Conservation (phyloP, 2,329 filamentous ascomycete species). For the Fusarium longipes region DNA sequence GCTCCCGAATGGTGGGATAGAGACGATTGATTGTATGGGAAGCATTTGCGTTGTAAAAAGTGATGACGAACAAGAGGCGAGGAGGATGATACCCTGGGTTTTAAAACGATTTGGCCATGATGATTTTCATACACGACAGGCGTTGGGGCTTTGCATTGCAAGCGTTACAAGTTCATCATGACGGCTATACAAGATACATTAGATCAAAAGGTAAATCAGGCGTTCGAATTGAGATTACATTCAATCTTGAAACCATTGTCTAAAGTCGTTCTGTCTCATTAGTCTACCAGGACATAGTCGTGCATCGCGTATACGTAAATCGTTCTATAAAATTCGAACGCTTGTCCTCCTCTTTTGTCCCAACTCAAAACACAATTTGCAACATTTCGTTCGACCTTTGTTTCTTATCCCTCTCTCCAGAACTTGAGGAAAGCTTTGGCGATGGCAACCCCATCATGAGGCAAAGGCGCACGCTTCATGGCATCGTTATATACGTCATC, state of each 20-base stretch:
- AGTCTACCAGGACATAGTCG: slow-evolving; percentile 15
- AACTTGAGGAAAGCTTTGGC: slow-evolving; percentile 82
- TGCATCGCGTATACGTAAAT: slow-evolving; percentile 1
- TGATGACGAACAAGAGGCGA: neutral
- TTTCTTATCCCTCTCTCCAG: slow-evolving; percentile 64
- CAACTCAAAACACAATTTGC: neutral
- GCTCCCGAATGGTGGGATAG: slow-evolving; percentile 50
- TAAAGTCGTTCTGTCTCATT: slow-evolving; percentile 8
- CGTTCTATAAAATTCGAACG: slow-evolving; percentile 14
- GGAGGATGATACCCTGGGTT: slow-evolving; percentile 38
- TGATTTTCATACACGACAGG: slow-evolving; percentile 2
- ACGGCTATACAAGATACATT: neutral
- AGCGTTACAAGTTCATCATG: slow-evolving; percentile 32
- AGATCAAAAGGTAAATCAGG: neutral
- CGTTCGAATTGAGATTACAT: neutral
- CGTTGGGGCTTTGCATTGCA: slow-evolving; percentile 25
- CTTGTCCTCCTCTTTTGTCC: slow-evolving; percentile 7
- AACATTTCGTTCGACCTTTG: neutral
- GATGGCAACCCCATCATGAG: slow-evolving; percentile 84
- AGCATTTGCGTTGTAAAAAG: neutral
- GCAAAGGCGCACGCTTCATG: slow-evolving; percentile 70
- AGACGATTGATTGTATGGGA: slow-evolving; percentile 14
- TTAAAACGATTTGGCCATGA: slow-evolving; percentile 8
- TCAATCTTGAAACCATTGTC: neutral
- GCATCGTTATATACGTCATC: slow-evolving; percentile 77